A percentile compares a stretch with the other conserved stretches of the same genome.
Evolutionary conservation across 73 alveolate species (phyloP).

Genomic region (Uronychia binucleata): DNA sequence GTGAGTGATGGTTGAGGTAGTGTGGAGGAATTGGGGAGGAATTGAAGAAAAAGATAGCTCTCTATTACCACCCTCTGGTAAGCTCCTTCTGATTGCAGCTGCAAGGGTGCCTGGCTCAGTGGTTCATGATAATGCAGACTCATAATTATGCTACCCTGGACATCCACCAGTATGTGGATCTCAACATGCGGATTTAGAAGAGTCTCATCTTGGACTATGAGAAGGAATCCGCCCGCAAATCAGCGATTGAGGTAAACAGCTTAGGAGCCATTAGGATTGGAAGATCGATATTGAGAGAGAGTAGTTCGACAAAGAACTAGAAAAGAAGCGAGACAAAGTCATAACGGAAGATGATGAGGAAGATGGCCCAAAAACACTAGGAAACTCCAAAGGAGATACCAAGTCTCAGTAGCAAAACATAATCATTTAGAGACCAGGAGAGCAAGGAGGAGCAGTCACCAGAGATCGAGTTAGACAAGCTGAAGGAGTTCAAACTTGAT

Average conservation of each 20-base stretch:
- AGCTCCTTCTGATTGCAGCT: background rate
- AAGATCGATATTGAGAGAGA: conserved; percentile 71
- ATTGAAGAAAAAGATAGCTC: conserved; percentile 64
- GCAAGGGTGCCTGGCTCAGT: conserved; percentile 61
- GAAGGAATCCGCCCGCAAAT: conserved; percentile 38
- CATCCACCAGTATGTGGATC: conserved; percentile 59
- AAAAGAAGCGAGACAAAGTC: background rate
- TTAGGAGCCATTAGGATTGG: conserved; percentile 48
- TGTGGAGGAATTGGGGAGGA: conserved; percentile 45
- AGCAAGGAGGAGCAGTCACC: too few species aligned
- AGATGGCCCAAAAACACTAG: too few species aligned
- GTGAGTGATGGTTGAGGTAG: too few species aligned
- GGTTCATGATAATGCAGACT: conserved; percentile 57
- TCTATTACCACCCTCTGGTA: conserved; percentile 62
- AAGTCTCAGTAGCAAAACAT: too few species aligned
- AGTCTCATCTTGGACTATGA: conserved; percentile 67
- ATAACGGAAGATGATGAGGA: background rate
- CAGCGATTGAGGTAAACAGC: conserved; percentile 45
- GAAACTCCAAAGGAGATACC: too few species aligned
- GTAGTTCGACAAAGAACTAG: conserved; percentile 41
- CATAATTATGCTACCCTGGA: conserved; percentile 43
- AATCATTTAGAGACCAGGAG: too few species aligned
- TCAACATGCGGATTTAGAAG: conserved; percentile 64
- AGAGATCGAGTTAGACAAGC: background rate
- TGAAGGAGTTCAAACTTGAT: conserved; percentile 24